phyloP scores from a whole-genome alignment of 2,329 filamentous ascomycete species.

The Paraconiothyrium sp. region DNA sequence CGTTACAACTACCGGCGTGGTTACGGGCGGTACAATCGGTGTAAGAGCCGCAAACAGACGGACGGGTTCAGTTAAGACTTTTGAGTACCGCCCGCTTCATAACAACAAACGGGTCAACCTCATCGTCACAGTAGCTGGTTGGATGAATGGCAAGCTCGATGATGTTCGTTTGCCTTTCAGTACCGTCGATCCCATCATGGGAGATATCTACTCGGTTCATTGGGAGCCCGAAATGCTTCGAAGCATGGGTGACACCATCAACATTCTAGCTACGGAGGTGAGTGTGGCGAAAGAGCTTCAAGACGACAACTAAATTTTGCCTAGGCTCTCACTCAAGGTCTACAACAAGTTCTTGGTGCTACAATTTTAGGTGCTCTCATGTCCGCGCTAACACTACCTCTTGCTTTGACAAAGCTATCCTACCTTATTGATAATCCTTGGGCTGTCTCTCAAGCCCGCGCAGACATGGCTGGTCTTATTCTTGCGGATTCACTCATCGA shows the following conservation, averaged over 20 bases:
- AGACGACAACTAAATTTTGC: constrained; percentile 30
- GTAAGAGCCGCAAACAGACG: constrained; percentile 84
- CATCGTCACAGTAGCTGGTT: constrained; percentile 93
- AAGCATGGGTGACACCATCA: constrained; percentile 98
- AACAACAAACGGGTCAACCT: constrained; percentile 98
- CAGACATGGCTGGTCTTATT: constrained; percentile 87
- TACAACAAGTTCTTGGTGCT: constrained; percentile 92
- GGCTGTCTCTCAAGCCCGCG: constrained; percentile 94
- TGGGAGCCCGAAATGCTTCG: constrained; percentile 99
- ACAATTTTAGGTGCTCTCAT: constrained; percentile 90
- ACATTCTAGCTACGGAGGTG: constrained; percentile 96
- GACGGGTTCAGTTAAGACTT: constrained; percentile 92
- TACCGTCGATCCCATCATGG: constrained; percentile 97
- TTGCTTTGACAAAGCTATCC: constrained; percentile 90
- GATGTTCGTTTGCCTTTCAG: constrained; percentile 95
- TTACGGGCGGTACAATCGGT: constrained; percentile 88
- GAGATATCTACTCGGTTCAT: constrained; percentile 93
- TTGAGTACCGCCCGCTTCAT: constrained; percentile 94
- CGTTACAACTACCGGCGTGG: constrained; percentile 87
- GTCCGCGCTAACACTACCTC: constrained; percentile 90
- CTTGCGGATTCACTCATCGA: constrained; percentile 94
- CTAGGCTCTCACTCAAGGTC: constrained; percentile 92
- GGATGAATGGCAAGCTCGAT: constrained; percentile 98
- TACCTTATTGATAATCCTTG: constrained; percentile 99
- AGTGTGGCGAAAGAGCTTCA: constrained; percentile 44